phyloP scores from a whole-genome alignment of 441 rosid species.

The Arabidopsis lyrata region DNA sequence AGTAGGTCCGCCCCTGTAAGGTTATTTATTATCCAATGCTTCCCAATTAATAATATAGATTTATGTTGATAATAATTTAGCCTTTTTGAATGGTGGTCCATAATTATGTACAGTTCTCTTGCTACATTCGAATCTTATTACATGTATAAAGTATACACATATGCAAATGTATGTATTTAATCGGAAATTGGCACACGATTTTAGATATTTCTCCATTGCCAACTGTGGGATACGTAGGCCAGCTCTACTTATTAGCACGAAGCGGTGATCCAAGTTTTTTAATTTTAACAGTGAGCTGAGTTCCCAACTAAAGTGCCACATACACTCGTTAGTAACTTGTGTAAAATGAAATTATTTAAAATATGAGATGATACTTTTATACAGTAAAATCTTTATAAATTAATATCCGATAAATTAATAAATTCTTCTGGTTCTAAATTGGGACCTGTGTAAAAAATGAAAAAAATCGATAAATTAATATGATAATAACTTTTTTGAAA shows the following conservation, averaged over 20 bases:
- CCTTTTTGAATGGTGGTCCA: slow-evolving; percentile 42
- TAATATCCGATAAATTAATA: too few relatives aligned
- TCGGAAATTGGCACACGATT: slow-evolving; percentile 26
- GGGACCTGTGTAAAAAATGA: too few relatives aligned
- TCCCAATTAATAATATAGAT: too few relatives aligned
- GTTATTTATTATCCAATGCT: too few relatives aligned
- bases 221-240: slow-evolving; percentile 2
- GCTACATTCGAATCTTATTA: slow-evolving; percentile 28
- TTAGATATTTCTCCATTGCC: slow-evolving; percentile 26
- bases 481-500: too few relatives aligned
- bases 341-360: too few relatives aligned
- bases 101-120: slow-evolving; percentile 31
- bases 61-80: slow-evolving; percentile 32
- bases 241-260: neutral
- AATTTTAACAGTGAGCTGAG: too few relatives aligned
- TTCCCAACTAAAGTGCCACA: neutral
- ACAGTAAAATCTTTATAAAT: too few relatives aligned
- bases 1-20: too few relatives aligned
- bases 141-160: neutral
- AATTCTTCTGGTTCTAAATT: too few relatives aligned
- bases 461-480: too few relatives aligned
- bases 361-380: too few relatives aligned
- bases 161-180: neutral
- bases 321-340: neutral
- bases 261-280: neutral